Conservation (phyloP, 352 stramenopile species). For the Globisporangium paroecandrum region DNA sequence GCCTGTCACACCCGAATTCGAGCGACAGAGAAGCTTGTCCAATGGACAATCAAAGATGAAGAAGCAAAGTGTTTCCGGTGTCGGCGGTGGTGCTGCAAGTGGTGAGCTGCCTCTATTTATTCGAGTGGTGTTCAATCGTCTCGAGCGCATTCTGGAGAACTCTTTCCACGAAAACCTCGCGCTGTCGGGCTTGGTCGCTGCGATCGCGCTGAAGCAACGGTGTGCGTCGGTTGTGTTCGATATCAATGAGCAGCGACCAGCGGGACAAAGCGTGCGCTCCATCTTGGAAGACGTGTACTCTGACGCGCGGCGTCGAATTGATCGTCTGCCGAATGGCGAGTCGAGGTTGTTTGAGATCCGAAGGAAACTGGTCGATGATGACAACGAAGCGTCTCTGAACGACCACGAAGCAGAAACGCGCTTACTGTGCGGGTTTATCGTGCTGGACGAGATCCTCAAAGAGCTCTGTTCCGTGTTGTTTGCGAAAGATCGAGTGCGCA, state of each 20-base stretch:
- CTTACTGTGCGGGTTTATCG: constrained; percentile 67
- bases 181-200: constrained; percentile 70
- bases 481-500: constrained; percentile 66
- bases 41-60: not conserved
- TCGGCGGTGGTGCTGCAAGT: not conserved
- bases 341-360: constrained; percentile 46
- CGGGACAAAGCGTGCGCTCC: constrained; percentile 53
- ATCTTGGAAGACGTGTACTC: constrained; percentile 82
- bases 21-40: constrained; percentile 14
- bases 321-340: constrained; percentile 50
- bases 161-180: constrained; percentile 83
- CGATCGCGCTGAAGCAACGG: constrained; percentile 59
- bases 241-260: constrained; percentile 32
- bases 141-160: constrained; percentile 76
- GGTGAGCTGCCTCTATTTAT: constrained; percentile 49
- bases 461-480: constrained; percentile 83
- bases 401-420: constrained; percentile 64
- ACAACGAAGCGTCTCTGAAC: constrained; percentile 59
- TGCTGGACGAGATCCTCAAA: constrained; percentile 84
- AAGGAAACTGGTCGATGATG: constrained; percentile 59
- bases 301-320: constrained; percentile 60
- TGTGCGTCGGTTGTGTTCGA: constrained; percentile 58
- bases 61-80: constrained; percentile 12
- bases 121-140: constrained; percentile 68
- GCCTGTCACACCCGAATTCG: constrained; percentile 32